These are phyloP conservation scores for Trichosanthes truncata DNA, from an alignment of 306 rosid genomes.

Conservation along the genomic window DNA sequence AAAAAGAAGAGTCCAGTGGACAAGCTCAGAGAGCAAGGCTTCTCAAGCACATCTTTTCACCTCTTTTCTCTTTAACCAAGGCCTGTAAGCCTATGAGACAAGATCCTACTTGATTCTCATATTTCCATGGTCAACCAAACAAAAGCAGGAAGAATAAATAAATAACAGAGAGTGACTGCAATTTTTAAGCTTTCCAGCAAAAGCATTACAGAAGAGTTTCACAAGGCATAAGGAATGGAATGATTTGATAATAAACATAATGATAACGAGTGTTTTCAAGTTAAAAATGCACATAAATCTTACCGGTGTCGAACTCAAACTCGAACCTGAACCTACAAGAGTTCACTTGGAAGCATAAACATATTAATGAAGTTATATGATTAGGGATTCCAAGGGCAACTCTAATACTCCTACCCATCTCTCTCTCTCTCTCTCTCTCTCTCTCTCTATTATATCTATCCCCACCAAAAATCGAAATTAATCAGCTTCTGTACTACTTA, in stretches of 20 bases:
- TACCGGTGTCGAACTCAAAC: not conserved
- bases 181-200: not conserved
- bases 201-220: not conserved
- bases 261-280: not conserved
- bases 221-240: not conserved
- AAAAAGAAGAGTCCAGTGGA: not conserved
- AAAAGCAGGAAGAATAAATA: not conserved
- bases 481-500: slow-evolving; percentile 4
- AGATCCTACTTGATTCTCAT: not conserved
- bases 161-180: not conserved
- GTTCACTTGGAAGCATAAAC: slow-evolving; percentile 28
- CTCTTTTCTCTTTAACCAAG: not conserved
- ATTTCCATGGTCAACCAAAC: slow-evolving; percentile 1
- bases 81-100: not conserved
- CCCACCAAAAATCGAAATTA: not conserved
- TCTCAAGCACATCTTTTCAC: slow-evolving; percentile 4
- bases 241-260: slow-evolving; percentile 1
- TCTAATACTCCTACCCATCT: not conserved
- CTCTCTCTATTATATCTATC: not conserved
- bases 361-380: slow-evolving; percentile 13
- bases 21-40: not conserved
- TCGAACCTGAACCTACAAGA: not conserved
- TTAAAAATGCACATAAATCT: not conserved
- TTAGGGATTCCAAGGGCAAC: slow-evolving; percentile 15
- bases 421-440: not conserved